Conservation (phyloP, 1,284 basidiomycete species). For the Gastroboletus turbinatus region DNA sequence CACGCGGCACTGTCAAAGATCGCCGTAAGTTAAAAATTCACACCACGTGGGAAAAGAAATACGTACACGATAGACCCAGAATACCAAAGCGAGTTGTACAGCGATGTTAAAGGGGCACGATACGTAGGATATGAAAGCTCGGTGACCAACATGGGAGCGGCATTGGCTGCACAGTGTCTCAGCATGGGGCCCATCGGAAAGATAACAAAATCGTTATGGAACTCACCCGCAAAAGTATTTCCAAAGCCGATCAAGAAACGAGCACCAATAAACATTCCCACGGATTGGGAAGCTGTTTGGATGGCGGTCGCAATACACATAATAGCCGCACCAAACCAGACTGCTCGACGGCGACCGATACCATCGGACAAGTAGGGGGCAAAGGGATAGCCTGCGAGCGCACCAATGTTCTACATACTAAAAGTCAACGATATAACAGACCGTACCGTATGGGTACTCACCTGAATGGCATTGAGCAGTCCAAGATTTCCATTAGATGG, state of each 20-base stretch:
- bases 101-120: constrained; percentile 68
- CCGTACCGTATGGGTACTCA: constrained; percentile 26
- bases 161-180: constrained; percentile 40
- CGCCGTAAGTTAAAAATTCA: not conserved
- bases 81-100: constrained; percentile 81
- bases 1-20: constrained; percentile 57
- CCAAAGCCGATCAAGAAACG: constrained; percentile 83
- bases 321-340: constrained; percentile 62
- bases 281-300: constrained; percentile 69
- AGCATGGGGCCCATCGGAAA: not conserved
- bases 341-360: constrained; percentile 59
- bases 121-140: constrained; percentile 78
- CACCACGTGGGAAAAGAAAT: not conserved
- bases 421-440: constrained; percentile 1
- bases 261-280: constrained; percentile 81
- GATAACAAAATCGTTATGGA: not conserved
- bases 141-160: constrained; percentile 74
- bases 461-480: constrained; percentile 77
- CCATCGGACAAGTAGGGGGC: constrained; percentile 72
- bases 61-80: constrained; percentile 69
- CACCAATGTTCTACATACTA: constrained; percentile 57
- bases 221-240: constrained; percentile 63
- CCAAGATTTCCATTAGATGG: constrained; percentile 61
- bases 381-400: constrained; percentile 66
- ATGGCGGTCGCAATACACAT: constrained; percentile 67